A percentile compares a stretch with the other conserved stretches of the same genome.
phyloP scores from a whole-genome alignment of 2,329 filamentous ascomycete genomes.

The Talaromyces sp. region DNA sequence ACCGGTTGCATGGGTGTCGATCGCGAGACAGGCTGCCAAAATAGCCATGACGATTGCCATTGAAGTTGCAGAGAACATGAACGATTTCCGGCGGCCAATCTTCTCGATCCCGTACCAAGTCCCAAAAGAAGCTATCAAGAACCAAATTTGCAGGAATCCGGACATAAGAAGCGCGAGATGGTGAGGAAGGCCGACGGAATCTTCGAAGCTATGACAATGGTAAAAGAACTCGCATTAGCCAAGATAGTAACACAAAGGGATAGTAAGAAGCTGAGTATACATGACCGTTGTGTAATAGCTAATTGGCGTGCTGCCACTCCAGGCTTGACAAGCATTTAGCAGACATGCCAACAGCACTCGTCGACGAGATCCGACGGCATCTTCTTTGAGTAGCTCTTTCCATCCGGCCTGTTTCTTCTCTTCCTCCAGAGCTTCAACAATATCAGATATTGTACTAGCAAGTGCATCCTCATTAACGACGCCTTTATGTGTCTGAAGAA shows the following conservation, averaged over 20 bases:
- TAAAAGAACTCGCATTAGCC: background rate
- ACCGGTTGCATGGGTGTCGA: slow-evolving; percentile 8
- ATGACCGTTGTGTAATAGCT: slow-evolving; percentile 24
- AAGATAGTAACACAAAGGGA: background rate
- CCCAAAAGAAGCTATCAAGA: slow-evolving; percentile 19
- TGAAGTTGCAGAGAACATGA: slow-evolving; percentile 7
- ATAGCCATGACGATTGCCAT: slow-evolving; percentile 13
- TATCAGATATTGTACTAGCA: slow-evolving; percentile 11
- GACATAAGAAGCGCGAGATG: slow-evolving; percentile 20
- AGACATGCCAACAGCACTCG: slow-evolving; percentile 13
- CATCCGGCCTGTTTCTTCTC: slow-evolving; percentile 14
- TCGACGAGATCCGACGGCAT: slow-evolving; percentile 10
- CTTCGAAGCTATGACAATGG: slow-evolving; percentile 9
- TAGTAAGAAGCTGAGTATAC: background rate
- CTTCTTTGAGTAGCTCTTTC: slow-evolving; percentile 14
- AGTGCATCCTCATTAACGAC: slow-evolving; percentile 15
- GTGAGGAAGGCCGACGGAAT: slow-evolving; percentile 17
- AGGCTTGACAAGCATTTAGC: slow-evolving; percentile 16
- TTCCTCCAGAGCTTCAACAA: slow-evolving; percentile 9
- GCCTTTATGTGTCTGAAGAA: slow-evolving; percentile 11
- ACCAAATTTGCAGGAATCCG: slow-evolving; percentile 22
- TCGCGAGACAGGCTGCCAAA: slow-evolving; percentile 10
- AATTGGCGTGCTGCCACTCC: slow-evolving; percentile 22
- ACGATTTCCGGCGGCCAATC: slow-evolving; percentile 7
- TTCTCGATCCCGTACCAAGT: slow-evolving; percentile 15